Percentiles rank a stretch among this genome's conserved stretches.
Evolutionary conservation across 306 rosid genomes (phyloP).

Genomic region (Quercus gilva): DNA sequence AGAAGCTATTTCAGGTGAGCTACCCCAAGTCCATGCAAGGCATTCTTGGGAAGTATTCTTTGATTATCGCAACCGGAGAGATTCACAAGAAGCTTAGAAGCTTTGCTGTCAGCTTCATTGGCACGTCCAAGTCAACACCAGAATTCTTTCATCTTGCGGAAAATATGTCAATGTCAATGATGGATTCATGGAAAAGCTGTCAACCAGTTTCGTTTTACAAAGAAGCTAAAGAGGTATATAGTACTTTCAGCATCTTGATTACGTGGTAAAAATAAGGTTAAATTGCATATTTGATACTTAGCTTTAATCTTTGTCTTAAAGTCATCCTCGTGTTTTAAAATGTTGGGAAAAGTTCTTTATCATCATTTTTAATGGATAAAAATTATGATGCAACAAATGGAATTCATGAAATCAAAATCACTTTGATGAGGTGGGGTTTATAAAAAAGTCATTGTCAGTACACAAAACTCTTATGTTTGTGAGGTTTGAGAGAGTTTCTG

Average conservation of each 20-base stretch:
- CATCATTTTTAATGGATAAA: no score
- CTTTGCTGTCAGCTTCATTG: constrained; percentile 35
- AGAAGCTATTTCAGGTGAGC: constrained; percentile 55
- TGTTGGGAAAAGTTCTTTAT: no score
- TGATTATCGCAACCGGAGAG: constrained; percentile 51
- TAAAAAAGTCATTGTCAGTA: no score
- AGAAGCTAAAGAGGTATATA: constrained; percentile 66
- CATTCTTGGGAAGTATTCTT: constrained; percentile 55
- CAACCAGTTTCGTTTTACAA: constrained; percentile 43
- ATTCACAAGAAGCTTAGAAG: constrained; percentile 68
- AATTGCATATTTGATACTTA: no score
- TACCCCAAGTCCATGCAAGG: constrained; percentile 70
- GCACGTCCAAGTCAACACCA: constrained; percentile 48
- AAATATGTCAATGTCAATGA: constrained; percentile 41
- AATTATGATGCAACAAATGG: no score
- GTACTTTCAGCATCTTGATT: neutral
- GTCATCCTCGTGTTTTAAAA: neutral
- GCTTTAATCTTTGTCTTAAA: no score
- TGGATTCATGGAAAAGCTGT: constrained; percentile 51
- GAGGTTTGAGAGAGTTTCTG: no score
- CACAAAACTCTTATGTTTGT: no score
- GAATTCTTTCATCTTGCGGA: constrained; percentile 47
- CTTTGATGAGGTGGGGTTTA: no score
- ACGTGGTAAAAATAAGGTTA: neutral
- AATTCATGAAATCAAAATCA: no score